Evolutionary conservation across 352 stramenopile genomes (phyloP).

Genomic region (Phytophthora meadii): DNA sequence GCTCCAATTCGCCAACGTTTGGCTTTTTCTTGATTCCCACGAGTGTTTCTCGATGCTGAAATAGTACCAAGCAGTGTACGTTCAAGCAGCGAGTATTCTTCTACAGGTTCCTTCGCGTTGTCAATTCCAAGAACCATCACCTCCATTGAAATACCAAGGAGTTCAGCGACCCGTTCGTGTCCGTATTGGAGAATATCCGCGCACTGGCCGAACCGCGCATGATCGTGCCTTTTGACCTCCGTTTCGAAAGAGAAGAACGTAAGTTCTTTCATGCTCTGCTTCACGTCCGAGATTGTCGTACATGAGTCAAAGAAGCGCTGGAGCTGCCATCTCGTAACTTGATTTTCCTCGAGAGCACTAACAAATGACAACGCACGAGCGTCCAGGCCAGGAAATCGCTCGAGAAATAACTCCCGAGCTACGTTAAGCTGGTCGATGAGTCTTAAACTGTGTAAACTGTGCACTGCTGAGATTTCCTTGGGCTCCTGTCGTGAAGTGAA

Average conservation of each 20-base stretch:
- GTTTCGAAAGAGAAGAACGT: constrained; percentile 57
- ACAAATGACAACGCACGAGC: constrained; percentile 67
- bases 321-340: constrained; percentile 70
- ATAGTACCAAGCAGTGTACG: constrained; percentile 28
- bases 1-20: constrained; percentile 35
- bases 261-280: constrained; percentile 60
- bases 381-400: constrained; percentile 70
- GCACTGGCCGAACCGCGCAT: constrained; percentile 46
- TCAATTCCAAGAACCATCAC: constrained; percentile 37
- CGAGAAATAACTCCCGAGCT: constrained; percentile 65
- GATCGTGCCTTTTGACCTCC: constrained; percentile 60
- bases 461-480: constrained; percentile 65
- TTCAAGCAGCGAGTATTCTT: constrained; percentile 14
- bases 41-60: constrained; percentile 14
- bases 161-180: constrained; percentile 63
- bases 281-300: constrained; percentile 67
- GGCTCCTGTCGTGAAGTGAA: constrained; percentile 40
- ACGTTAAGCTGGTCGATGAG: constrained; percentile 50
- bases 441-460: constrained; percentile 48
- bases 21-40: constrained; percentile 37
- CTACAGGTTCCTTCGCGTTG: neutral
- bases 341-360: constrained; percentile 43
- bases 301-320: constrained; percentile 65
- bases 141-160: constrained; percentile 58
- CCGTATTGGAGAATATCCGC: constrained; percentile 69